phyloP scores from a whole-genome alignment of 1,139 yeast species.

The Suzukiozyma palmioleophila region DNA sequence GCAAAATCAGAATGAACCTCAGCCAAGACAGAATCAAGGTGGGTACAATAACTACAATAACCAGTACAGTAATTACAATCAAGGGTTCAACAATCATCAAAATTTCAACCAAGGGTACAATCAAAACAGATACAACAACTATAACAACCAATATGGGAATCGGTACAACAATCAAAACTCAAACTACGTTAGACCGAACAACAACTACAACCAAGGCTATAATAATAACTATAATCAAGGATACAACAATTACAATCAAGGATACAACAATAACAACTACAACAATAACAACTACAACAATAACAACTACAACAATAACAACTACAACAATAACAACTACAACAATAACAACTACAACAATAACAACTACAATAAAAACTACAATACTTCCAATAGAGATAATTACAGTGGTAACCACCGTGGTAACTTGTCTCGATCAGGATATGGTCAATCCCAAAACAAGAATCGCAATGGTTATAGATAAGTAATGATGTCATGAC shows the following conservation, averaged over 20 bases:
- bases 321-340: background rate
- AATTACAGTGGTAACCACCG: background rate
- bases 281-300: background rate
- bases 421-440: constrained; percentile 1
- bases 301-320: background rate
- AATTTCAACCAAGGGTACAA: constrained; percentile 8
- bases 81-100: constrained; percentile 10
- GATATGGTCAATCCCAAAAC: background rate
- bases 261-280: background rate
- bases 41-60: constrained; percentile 11
- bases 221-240: constrained; percentile 1
- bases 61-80: constrained; percentile 10
- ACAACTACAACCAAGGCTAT: constrained; percentile 4
- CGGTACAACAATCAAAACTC: constrained; percentile 11
- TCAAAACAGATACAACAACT: constrained; percentile 7
- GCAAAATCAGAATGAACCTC: constrained; percentile 7
- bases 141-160: constrained; percentile 10
- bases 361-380: background rate
- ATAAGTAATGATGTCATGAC: constrained; percentile 1
- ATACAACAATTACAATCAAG: constrained; percentile 3
- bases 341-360: background rate
- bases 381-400: background rate
- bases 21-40: constrained; percentile 8
- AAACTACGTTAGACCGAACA: constrained; percentile 9
- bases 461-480: constrained; percentile 3